Percentiles rank a stretch among this genome's conserved stretches.
These are phyloP conservation scores for Cryptococcus sp. DNA, from an alignment of 1,284 basidiomycete genomes.

Conservation along the genomic window DNA sequence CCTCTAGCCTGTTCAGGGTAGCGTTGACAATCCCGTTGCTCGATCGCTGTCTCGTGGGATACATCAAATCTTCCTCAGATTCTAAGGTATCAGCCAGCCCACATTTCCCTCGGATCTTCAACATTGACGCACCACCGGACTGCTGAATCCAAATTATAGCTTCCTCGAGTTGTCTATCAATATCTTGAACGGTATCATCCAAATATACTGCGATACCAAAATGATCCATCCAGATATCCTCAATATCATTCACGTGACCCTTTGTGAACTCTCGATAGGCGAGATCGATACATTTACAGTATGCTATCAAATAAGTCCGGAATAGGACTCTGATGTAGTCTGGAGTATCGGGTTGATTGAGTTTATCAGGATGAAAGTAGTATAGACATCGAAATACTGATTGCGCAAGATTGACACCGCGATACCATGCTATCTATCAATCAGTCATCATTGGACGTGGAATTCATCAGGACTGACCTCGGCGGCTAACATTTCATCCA, in stretches of 20 bases:
- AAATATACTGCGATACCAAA: constrained; percentile 75
- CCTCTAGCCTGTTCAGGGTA: too few species aligned
- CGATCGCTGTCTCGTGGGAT: too few species aligned
- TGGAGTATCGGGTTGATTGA: constrained; percentile 47
- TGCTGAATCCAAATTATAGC: constrained; percentile 56
- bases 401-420: constrained; percentile 75
- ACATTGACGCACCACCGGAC: background rate
- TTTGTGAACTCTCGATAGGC: constrained; percentile 73
- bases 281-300: constrained; percentile 78
- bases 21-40: too few species aligned
- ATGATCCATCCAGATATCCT: constrained; percentile 85
- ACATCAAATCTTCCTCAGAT: too few species aligned
- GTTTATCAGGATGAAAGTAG: constrained; percentile 54
- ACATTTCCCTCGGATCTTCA: too few species aligned
- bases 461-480: constrained; percentile 68
- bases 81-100: too few species aligned
- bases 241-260: constrained; percentile 70
- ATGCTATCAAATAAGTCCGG: constrained; percentile 63
- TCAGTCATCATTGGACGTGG: constrained; percentile 18
- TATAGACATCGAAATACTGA: constrained; percentile 79
- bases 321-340: constrained; percentile 66
- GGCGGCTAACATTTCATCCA: constrained; percentile 71
- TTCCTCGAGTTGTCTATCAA: constrained; percentile 60
- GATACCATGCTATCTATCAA: constrained; percentile 76
- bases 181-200: constrained; percentile 57